Evolutionary conservation across 176 grass and related monocot genomes (phyloP), one percentile per base, ranked within the genome.

Genomic region (sorghum (Sorghum bicolor)): DNA sequence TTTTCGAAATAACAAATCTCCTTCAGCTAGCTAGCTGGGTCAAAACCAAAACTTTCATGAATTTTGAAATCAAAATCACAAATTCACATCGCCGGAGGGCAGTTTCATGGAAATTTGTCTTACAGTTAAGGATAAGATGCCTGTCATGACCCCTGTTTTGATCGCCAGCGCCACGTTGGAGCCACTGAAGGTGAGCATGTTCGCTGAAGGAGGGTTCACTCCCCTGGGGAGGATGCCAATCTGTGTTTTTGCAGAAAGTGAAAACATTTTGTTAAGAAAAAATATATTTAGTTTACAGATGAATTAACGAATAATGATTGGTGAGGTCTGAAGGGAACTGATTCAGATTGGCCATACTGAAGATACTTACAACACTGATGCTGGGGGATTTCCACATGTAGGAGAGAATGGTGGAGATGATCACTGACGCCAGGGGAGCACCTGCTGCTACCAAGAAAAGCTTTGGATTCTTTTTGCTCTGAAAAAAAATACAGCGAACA

Each of bases 371-470:
- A 70, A 93, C 83, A 65, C 89, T 94, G 80, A 99, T 94, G 75
- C 81, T 88, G 30, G 92, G 91, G 67, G 89, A 90, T 89, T 92
- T 94, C 76, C 91, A 87, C 37, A 88, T 30, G 67, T 91, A 96
- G 26, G 91, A 96, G 40, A 96, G 82, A 76, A 94, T 10, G 63
- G 97, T 99, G 74, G 97, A 99, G 75, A 89, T 69, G 58, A 99
- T 94, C 69, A 99, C 97, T 19, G 83, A 99, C 17, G 86, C 53
- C 40, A 99, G 84, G 68, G 97, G 97, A 65, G 97, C 93, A 64
- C 86, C 93, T 77, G 97, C 93, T 72, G 97, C 92, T 5, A 99
- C 78, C 97, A 91, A 99, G 87, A 96, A 99, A 13, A 96, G 93
- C 67, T 94, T 92, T 22, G 97, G 97, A 61, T 89, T 94, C 64